A percentile compares a stretch with the other conserved stretches of the same genome.
Evolutionary conservation across 2,329 filamentous ascomycete genomes (phyloP).

Genomic region (Raffaelea arxii): DNA sequence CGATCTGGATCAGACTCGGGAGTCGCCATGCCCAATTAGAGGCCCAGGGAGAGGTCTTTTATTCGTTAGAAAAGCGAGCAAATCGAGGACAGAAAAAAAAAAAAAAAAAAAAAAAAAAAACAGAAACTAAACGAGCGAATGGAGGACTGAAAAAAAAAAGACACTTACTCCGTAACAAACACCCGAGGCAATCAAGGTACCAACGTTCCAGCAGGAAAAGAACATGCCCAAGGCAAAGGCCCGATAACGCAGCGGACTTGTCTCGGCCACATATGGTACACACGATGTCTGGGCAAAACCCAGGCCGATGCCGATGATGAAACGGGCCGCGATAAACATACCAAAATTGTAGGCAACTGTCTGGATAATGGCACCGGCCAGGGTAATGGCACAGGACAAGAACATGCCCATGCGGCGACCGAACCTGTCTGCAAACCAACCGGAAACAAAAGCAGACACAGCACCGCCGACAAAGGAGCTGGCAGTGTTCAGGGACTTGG

Average conservation of each 20-base stretch:
- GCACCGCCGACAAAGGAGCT: constrained; percentile 18
- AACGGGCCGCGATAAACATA: constrained; percentile 18
- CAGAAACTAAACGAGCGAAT: no score
- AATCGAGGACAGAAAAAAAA: not conserved
- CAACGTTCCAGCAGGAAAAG: constrained; percentile 12
- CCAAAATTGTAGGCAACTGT: constrained; percentile 15
- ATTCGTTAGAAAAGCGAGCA: no score
- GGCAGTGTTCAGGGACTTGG: constrained; percentile 21
- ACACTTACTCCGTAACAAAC: constrained; percentile 16
- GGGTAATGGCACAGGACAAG: constrained; percentile 13
- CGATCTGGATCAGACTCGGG: constrained; percentile 14
- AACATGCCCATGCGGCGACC: constrained; percentile 15
- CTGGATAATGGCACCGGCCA: constrained; percentile 15
- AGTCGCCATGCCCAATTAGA: constrained; percentile 14
- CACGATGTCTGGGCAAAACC: constrained; percentile 12
- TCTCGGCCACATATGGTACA: constrained; percentile 12
- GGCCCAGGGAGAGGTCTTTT: no score
- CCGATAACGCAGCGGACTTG: constrained; percentile 8
- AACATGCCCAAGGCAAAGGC: constrained; percentile 11
- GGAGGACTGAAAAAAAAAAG: no score
- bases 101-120: not conserved
- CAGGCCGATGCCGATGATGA: constrained; percentile 17
- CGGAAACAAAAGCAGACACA: constrained; percentile 12
- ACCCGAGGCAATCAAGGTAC: constrained; percentile 13
- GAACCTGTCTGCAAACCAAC: constrained; percentile 15